These are phyloP conservation scores for Castanospermum australe DNA, from an alignment of 306 rosid species.

Conservation along the genomic window DNA sequence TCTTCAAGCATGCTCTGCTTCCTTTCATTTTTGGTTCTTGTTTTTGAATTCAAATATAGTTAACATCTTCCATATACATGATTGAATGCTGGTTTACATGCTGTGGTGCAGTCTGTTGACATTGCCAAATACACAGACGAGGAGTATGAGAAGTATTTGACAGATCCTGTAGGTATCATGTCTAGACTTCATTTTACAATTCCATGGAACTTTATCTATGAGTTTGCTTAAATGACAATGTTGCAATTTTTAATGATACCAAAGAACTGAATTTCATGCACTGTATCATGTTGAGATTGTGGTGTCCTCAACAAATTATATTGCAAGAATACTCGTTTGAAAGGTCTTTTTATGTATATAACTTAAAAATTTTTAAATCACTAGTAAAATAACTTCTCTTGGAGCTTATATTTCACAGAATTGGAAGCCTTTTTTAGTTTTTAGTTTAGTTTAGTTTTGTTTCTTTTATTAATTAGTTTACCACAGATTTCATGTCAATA, in stretches of 20 bases:
- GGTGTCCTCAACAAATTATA: background rate
- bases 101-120: conserved; percentile 79
- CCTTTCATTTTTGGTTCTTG: background rate
- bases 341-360: background rate
- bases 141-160: conserved; percentile 84
- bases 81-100: conserved; percentile 31
- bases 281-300: background rate
- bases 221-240: background rate
- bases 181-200: conserved; percentile 12
- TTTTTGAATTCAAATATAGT: background rate
- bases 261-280: background rate
- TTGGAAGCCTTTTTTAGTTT: background rate
- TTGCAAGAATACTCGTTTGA: background rate
- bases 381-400: background rate
- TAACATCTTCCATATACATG: background rate
- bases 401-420: background rate
- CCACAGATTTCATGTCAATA: background rate
- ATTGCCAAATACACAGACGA: conserved; percentile 81
- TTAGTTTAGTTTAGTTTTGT: no score
- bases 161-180: conserved; percentile 79
- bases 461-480: background rate
- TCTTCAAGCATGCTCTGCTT: background rate
- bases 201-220: background rate
- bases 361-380: background rate
- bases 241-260: conserved; percentile 2